These are phyloP conservation scores for Aspergillus terreus DNA, from an alignment of 2,329 filamentous ascomycete species.

Conservation along the genomic window DNA sequence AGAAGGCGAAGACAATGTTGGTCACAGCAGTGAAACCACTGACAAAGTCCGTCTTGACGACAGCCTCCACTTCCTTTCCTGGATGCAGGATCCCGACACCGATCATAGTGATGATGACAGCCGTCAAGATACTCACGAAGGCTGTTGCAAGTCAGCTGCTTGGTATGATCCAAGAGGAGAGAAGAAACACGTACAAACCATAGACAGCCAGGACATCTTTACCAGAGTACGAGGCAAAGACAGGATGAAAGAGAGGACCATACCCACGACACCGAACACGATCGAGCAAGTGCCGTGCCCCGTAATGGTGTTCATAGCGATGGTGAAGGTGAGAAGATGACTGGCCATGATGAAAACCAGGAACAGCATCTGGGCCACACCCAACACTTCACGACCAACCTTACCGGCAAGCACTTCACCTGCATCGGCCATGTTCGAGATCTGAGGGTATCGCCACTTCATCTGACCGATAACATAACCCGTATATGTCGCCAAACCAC, in stretches of 20 bases:
- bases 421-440: conserved; percentile 66
- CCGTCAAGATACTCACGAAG: conserved; percentile 61
- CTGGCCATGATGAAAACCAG: conserved; percentile 67
- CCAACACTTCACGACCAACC: conserved; percentile 60
- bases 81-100: conserved; percentile 55
- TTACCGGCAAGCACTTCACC: conserved; percentile 59
- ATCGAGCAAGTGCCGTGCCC: conserved; percentile 61
- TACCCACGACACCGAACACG: conserved; percentile 58
- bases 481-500: conserved; percentile 57
- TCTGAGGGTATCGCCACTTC: conserved; percentile 54
- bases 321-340: conserved; percentile 67
- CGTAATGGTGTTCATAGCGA: conserved; percentile 65
- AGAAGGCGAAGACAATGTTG: conserved; percentile 71
- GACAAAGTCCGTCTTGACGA: conserved; percentile 45
- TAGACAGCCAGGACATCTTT: conserved; percentile 60
- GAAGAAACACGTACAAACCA: conserved; percentile 42
- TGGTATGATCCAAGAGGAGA: not conserved
- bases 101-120: conserved; percentile 65
- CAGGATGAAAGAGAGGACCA: conserved; percentile 56
- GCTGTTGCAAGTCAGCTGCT: conserved; percentile 32
- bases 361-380: conserved; percentile 59
- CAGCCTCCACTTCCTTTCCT: conserved; percentile 33
- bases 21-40: conserved; percentile 59
- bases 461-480: conserved; percentile 60
- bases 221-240: conserved; percentile 61